Base-by-base conservation (phyloP, 768 basidiomycete species). In the Sarcodon sp. region DNA sequence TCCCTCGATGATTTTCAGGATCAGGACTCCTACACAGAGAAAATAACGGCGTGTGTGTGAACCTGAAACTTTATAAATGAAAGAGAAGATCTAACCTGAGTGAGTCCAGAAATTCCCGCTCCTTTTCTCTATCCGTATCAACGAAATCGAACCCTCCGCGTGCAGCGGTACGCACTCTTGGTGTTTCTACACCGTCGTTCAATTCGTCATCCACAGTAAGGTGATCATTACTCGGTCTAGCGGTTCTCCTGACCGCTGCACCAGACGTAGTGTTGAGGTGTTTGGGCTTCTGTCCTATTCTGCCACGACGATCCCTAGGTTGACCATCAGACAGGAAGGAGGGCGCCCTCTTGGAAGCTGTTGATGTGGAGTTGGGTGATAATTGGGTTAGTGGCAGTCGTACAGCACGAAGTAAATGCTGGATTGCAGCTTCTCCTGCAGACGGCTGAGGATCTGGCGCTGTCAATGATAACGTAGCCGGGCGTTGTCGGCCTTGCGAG, bases 301-400 rank as follows among this genome's bases (percentile, higher is more conserved):
- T 75, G 9, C 87, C 87, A 34, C 87, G 70, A 18, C 87, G 70
- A 60, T 90, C 88, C 46, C 87, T 73, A 18, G 88, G 87, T 9
- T 75, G 65, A 6, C 79, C 82, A 3, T 77, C 83, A 5, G 80
- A 79, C 21, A 87, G 66, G 66, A 89, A 88, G 41, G 75, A 82
- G 0, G 81, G 80, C 0, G 80, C 52, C 70, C 71, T 33, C 65
- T 53, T 39, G 36, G 62, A 49, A 18, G 60, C 55, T 47, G 47
- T 41, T 56, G 33, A 38, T 43, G 37, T 41, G n/a, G 51, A 49
- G 49, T 48, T 35, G 39, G 53, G 50, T 41, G 57, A 54, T 49
- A 59, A 45, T 16, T 64, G 52, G 15, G 48, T 62, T 51, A 55
- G 66, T 4, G 79, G 75, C 41, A 69, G 73, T 34, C 79, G 80